A percentile compares a stretch with the other conserved stretches of the same genome.
Conservation (phyloP, 805 yeast species). For the Dipodascopsis uninucleata region DNA sequence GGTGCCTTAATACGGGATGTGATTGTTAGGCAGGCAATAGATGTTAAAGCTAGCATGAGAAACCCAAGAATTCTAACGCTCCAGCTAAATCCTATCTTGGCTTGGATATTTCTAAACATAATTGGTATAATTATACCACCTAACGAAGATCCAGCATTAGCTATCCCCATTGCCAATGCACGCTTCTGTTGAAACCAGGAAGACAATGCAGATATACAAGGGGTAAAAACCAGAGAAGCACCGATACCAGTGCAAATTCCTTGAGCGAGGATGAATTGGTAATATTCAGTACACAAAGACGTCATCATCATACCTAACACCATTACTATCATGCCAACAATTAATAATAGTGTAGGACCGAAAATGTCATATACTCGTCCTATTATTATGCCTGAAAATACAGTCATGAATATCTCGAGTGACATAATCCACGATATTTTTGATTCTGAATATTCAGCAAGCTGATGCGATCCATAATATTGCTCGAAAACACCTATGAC, state of each 20-base stretch:
- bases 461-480: conserved; percentile 31
- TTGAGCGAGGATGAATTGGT: conserved; percentile 53
- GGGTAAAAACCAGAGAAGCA: conserved; percentile 42
- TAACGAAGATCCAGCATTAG: conserved; percentile 49
- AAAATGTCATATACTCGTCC: conserved; percentile 25
- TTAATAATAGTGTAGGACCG: conserved; percentile 16
- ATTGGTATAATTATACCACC: conserved; percentile 52
- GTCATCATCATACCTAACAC: conserved; percentile 36
- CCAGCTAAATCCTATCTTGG: conserved; percentile 51
- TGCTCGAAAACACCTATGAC: conserved; percentile 32
- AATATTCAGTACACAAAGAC: conserved; percentile 41
- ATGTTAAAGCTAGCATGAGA: conserved; percentile 37
- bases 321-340: conserved; percentile 29
- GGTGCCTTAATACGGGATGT: conserved; percentile 30
- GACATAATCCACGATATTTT: conserved; percentile 38
- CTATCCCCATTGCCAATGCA: conserved; percentile 46
- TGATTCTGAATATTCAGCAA: conserved; percentile 28
- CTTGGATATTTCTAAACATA: conserved; percentile 43
- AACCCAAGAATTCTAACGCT: conserved; percentile 50
- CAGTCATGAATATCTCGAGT: conserved; percentile 32
- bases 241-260: conserved; percentile 48
- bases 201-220: conserved; percentile 44
- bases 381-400: conserved; percentile 29
- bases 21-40: conserved; percentile 30
- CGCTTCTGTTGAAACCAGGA: conserved; percentile 46